Conservation (phyloP, 2,329 filamentous ascomycete genomes). For the Apiospora malaysiana region DNA sequence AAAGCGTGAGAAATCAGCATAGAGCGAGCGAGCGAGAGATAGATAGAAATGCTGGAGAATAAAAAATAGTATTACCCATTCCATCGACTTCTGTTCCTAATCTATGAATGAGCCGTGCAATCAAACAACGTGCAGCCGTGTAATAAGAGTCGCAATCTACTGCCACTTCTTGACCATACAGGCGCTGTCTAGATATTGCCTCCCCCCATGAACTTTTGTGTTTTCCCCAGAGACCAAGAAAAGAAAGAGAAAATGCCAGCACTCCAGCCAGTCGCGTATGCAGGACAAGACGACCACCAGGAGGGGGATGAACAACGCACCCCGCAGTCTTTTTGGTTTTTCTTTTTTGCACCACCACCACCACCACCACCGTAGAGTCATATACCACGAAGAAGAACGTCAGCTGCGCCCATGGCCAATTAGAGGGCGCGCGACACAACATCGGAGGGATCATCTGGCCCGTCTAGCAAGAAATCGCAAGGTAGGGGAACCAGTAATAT, state of each 20-base stretch:
- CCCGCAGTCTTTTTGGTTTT: not conserved
- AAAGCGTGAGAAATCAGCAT: not conserved
- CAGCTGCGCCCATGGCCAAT: slow-evolving; percentile 14
- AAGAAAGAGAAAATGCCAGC: not conserved
- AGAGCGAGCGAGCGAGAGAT: not conserved
- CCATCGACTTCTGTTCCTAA: slow-evolving; percentile 5
- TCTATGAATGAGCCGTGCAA: slow-evolving; percentile 16
- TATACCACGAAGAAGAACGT: slow-evolving; percentile 6
- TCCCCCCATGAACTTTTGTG: not conserved
- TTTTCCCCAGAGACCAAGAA: slow-evolving; percentile 9
- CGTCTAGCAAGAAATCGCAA: slow-evolving; percentile 1
- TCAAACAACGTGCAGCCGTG: slow-evolving; percentile 9
- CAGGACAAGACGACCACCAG: slow-evolving; percentile 7
- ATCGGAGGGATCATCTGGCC: slow-evolving; percentile 15
- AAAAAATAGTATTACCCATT: not conserved
- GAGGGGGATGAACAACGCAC: not conserved
- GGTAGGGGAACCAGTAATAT: not conserved
- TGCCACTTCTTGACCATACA: slow-evolving; percentile 17
- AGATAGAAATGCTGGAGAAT: not conserved
- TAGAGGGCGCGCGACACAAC: not conserved
- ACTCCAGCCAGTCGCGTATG: slow-evolving; percentile 12
- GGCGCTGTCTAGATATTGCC: slow-evolving; percentile 18
- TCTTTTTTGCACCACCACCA: slow-evolving; percentile 1
- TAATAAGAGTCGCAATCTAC: slow-evolving; percentile 13
- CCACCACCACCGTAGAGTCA: not conserved